These are phyloP conservation scores for Plasmodium falciparum DNA, from an alignment of 169 alveolate genomes.

Conservation along the genomic window DNA sequence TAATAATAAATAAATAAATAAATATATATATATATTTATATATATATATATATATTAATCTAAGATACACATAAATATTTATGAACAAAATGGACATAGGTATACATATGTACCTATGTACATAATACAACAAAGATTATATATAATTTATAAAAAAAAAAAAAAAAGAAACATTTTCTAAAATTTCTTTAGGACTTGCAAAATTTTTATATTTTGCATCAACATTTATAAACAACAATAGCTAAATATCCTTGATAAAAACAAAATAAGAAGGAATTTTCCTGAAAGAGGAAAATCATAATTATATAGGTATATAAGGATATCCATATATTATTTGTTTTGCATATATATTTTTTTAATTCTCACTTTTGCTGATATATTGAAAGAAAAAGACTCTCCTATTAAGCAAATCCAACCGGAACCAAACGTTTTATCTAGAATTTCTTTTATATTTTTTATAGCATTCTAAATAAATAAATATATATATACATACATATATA, in stretches of 20 bases:
- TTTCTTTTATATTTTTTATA: slow-evolving; percentile 75
- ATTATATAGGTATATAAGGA: background rate
- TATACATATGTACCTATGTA: too few relatives aligned
- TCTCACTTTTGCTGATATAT: slow-evolving; percentile 72
- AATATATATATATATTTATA: too few relatives aligned
- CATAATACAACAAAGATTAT: too few relatives aligned
- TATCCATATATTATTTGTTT: background rate
- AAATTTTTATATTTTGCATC: background rate
- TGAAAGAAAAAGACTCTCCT: slow-evolving; percentile 76
- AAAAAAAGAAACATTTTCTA: too few relatives aligned
- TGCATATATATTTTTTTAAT: background rate
- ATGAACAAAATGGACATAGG: too few relatives aligned
- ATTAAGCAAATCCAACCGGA: slow-evolving; percentile 74
- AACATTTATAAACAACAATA: slow-evolving; percentile 73
- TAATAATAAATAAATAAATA: too few relatives aligned
- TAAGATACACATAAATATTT: too few relatives aligned
- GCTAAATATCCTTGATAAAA: slow-evolving; percentile 75
- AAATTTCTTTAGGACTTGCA: too few relatives aligned
- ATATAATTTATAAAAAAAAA: too few relatives aligned
- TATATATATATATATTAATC: too few relatives aligned
- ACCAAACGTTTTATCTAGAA: slow-evolving; percentile 68
- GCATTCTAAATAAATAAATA: slow-evolving; percentile 50
- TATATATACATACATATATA: background rate
- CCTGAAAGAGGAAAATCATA: slow-evolving; percentile 12
- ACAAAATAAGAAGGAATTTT: slow-evolving; percentile 61